These are phyloP conservation scores for Conticribra weissflogii DNA, from an alignment of 108 stramenopile genomes.

Conservation along the genomic window DNA sequence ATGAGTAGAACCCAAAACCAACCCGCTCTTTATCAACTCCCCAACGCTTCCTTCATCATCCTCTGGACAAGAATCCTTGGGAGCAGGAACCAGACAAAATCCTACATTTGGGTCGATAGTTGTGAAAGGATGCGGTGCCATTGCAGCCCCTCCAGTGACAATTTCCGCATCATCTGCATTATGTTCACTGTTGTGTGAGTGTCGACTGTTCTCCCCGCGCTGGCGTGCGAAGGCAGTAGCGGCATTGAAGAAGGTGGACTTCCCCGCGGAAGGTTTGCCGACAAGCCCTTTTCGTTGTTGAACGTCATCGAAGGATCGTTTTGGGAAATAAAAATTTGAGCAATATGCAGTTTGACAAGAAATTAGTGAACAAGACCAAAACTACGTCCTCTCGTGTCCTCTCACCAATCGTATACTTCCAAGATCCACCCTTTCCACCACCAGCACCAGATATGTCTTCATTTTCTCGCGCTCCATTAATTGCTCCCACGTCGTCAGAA, in stretches of 20 bases:
- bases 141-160: constrained; percentile 78
- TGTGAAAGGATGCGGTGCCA: constrained; percentile 93
- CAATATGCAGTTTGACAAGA: too few species aligned
- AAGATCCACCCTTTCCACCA: constrained; percentile 42
- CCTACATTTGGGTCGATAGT: constrained; percentile 95
- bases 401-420: constrained; percentile 28
- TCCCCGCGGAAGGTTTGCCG: constrained; percentile 85
- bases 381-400: too few species aligned
- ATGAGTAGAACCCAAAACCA: constrained; percentile 68
- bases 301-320: neutral
- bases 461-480: neutral
- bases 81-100: constrained; percentile 73
- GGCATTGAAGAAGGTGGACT: constrained; percentile 92
- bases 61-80: constrained; percentile 70
- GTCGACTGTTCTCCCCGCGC: constrained; percentile 40
- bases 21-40: constrained; percentile 4
- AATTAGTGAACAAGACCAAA: too few species aligned
- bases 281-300: constrained; percentile 71
- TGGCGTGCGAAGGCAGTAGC: constrained; percentile 85
- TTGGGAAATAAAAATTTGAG: neutral
- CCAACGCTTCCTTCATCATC: constrained; percentile 39
- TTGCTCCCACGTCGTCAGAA: constrained; percentile 20
- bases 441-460: neutral
- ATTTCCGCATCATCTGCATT: constrained; percentile 10
- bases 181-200: constrained; percentile 16